Base-by-base conservation (phyloP, 345 rosid species). In the Gossypium arboreum region DNA sequence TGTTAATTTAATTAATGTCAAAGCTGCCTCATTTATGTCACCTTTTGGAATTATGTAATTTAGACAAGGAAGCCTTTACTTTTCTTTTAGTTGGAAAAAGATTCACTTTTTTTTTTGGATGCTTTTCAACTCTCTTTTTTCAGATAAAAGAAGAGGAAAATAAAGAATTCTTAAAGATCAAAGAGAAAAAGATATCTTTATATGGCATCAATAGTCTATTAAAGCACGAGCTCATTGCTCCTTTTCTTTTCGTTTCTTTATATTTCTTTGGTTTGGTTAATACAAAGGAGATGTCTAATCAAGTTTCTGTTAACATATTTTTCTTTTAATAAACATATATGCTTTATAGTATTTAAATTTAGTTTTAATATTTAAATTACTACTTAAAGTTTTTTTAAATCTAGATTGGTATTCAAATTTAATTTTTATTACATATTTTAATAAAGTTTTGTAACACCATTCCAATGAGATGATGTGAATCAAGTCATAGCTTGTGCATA, bases 91-190 rank as follows among this genome's bases (percentile, higher is more conserved):
- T 76, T 74, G 50, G 76, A 81, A 74, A 61, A 83, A 89, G 1
- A 8, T 56, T 56, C 81, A 76, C 89, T 85, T 89, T 88, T 82
- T 78, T 79, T 88, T 85, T 83, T 59, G 88, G 88, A 73, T 83
- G 92, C 92, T 87, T 89, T 86, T 18, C 55, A 86, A 54, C 58
- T 17, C 22, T 73, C 81, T 73, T 87, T 80, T 86, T 84, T 73
- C 13, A 73, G 75, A 75, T 74, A 39, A 78, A 59, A 56, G 9
- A 50, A 50, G 1, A 50, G 3, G 16, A 11, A 18, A 17, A 48
- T 62, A 58, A 64, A 71, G 56, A 55, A 66, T 50, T 74, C 48
- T 54, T 78, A 52, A 70, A 71, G 43, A 17, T 29, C 50, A 74
- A 62, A 74, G 57, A 27, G 70, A 67, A 80, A 69, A 47, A 76